Evolutionary conservation across 768 basidiomycete genomes (phyloP).

Genomic region (Favolaschia claudopus): DNA sequence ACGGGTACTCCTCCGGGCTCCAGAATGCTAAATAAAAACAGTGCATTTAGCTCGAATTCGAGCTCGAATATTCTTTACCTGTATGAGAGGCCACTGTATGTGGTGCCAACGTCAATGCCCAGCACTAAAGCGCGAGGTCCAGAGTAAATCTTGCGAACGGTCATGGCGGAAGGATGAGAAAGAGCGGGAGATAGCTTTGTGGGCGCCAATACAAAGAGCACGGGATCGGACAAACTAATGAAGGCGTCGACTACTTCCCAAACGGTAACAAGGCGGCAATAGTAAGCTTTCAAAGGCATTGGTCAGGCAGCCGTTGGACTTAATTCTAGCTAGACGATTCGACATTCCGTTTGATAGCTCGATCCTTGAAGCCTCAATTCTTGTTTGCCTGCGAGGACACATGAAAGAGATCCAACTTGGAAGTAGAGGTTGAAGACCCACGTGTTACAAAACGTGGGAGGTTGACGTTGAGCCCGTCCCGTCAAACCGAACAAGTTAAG

Average conservation of each 20-base stretch:
- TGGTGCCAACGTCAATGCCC: constrained; percentile 62
- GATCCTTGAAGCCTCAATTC: background rate
- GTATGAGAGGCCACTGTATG: constrained; percentile 46
- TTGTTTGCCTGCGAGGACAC: background rate
- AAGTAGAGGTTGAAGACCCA: background rate
- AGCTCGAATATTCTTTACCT: constrained; percentile 13
- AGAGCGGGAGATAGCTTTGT: background rate
- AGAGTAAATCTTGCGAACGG: constrained; percentile 42
- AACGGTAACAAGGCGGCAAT: background rate
- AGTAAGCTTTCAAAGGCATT: no score
- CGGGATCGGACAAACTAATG: background rate
- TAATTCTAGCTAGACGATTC: background rate
- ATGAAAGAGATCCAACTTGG: background rate
- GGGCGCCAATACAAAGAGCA: constrained; percentile 8
- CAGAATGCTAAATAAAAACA: constrained; percentile 40
- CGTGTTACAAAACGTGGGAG: background rate
- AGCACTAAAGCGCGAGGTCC: constrained; percentile 55
- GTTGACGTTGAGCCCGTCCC: no score
- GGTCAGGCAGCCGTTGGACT: background rate
- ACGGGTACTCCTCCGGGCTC: constrained; percentile 40
- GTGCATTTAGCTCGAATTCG: no score
- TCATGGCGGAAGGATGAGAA: background rate
- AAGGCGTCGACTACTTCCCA: background rate
- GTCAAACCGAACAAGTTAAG: no score
- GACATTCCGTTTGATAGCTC: background rate